A percentile compares a stretch with the other conserved stretches of the same genome.
phyloP scores from a whole-genome alignment of 495 filamentous ascomycete genomes.

The Xylaria cubensis region DNA sequence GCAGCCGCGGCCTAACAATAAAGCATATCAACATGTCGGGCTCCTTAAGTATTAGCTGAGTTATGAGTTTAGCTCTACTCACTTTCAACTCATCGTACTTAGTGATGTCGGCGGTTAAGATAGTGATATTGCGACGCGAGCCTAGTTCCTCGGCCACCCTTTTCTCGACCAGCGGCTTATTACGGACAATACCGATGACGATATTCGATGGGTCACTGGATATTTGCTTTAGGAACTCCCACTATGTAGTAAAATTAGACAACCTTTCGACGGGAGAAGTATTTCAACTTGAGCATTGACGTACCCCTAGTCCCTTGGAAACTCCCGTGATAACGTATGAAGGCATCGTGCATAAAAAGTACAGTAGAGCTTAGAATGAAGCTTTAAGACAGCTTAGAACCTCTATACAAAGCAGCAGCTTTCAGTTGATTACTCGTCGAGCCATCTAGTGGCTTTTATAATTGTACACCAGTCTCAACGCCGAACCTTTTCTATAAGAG shows the following conservation, averaged over 20 bases:
- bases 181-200: constrained; percentile 46
- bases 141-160: constrained; percentile 36
- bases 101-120: constrained; percentile 52
- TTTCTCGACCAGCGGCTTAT: constrained; percentile 41
- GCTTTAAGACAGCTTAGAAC: neutral
- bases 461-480: neutral
- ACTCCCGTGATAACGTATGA: constrained; percentile 19
- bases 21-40: neutral
- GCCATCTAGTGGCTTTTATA: neutral
- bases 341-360: neutral
- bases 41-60: neutral
- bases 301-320: constrained; percentile 15
- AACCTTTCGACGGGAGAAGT: neutral
- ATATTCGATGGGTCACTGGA: constrained; percentile 36
- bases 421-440: neutral
- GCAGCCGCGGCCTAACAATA: constrained; percentile 38
- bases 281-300: neutral
- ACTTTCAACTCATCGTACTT: constrained; percentile 45
- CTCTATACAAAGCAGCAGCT: neutral
- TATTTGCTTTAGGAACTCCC: constrained; percentile 39
- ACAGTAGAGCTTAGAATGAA: neutral
- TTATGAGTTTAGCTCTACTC: neutral
- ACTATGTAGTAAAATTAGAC: constrained; percentile 19
- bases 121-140: constrained; percentile 45
- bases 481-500: neutral